Conservation (phyloP, 129 eudicot genomes). For the Flaveria ramosissima region DNA sequence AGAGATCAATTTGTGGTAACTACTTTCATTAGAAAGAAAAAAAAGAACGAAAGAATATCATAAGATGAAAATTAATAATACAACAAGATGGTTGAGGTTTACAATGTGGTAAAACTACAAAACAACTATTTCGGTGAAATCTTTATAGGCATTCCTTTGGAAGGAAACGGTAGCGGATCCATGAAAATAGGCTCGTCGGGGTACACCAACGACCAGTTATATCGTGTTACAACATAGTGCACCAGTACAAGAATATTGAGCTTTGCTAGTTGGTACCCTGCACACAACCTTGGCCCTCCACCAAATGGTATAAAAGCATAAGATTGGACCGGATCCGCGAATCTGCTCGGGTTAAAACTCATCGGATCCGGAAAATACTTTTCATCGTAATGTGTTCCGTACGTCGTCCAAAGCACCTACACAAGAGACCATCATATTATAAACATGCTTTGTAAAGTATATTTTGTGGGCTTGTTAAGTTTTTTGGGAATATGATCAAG, state of each 20-base stretch:
- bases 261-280: slow-evolving; percentile 34
- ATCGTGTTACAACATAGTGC: slow-evolving; percentile 70
- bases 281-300: slow-evolving; percentile 35
- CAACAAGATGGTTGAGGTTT: not conserved
- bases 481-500: no score
- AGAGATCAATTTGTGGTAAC: no score
- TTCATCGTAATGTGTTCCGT: slow-evolving; percentile 41
- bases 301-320: slow-evolving; percentile 42
- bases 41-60: not conserved
- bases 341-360: slow-evolving; percentile 36
- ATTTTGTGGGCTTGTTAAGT: no score
- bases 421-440: not conserved
- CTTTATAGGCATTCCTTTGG: slow-evolving; percentile 77
- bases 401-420: slow-evolving; percentile 41
- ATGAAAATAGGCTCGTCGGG: slow-evolving; percentile 60
- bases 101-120: not conserved
- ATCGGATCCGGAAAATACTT: slow-evolving; percentile 37
- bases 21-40: no score
- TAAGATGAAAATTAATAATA: not conserved
- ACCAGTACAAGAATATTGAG: slow-evolving; percentile 21
- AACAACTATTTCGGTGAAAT: slow-evolving; percentile 46
- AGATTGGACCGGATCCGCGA: slow-evolving; percentile 33
- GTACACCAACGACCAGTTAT: slow-evolving; percentile 54
- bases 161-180: slow-evolving; percentile 82
- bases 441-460: not conserved